Percentiles rank a stretch among this genome's conserved stretches.
phyloP scores from a whole-genome alignment of 106 monocot genomes.

The Dendrobium huoshanense region DNA sequence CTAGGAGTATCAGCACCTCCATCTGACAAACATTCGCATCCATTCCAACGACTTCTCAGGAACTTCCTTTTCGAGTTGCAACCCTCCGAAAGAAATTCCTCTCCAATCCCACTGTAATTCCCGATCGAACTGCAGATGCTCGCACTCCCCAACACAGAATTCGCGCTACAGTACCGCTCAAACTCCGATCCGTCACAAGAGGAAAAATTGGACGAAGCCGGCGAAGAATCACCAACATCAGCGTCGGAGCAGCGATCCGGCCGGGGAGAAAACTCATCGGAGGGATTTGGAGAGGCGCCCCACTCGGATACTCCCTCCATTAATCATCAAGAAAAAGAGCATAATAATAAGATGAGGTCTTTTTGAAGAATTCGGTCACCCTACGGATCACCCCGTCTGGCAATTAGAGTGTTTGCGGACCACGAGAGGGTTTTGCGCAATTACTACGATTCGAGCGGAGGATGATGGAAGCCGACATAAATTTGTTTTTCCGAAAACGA shows the following conservation, averaged over 20 bases:
- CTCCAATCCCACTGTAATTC: slow-evolving; percentile 24
- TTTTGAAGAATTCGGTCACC: neutral
- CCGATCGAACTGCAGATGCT: slow-evolving; percentile 59
- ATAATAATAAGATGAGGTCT: neutral
- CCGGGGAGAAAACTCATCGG: neutral
- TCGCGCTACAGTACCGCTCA: slow-evolving; percentile 80
- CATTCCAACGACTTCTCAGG: slow-evolving; percentile 17
- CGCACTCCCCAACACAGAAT: slow-evolving; percentile 58
- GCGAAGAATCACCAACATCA: slow-evolving; percentile 9
- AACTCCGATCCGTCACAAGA: slow-evolving; percentile 65
- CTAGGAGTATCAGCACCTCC: neutral
- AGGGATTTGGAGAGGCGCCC: slow-evolving; percentile 8
- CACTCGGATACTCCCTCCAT: neutral
- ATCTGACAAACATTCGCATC: slow-evolving; percentile 1
- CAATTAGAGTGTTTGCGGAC: neutral
- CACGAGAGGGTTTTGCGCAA: neutral
- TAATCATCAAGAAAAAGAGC: slow-evolving; percentile 2
- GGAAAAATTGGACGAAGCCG: slow-evolving; percentile 31
- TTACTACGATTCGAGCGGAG: neutral
- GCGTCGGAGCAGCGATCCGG: slow-evolving; percentile 11
- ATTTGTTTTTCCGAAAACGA: neutral
- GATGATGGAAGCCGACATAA: neutral
- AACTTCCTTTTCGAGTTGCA: slow-evolving; percentile 4
- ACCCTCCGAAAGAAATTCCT: slow-evolving; percentile 3
- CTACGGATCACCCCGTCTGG: neutral